Evolutionary conservation across 2,329 filamentous ascomycete genomes (phyloP).

Genomic region (Anthostomella pinea): DNA sequence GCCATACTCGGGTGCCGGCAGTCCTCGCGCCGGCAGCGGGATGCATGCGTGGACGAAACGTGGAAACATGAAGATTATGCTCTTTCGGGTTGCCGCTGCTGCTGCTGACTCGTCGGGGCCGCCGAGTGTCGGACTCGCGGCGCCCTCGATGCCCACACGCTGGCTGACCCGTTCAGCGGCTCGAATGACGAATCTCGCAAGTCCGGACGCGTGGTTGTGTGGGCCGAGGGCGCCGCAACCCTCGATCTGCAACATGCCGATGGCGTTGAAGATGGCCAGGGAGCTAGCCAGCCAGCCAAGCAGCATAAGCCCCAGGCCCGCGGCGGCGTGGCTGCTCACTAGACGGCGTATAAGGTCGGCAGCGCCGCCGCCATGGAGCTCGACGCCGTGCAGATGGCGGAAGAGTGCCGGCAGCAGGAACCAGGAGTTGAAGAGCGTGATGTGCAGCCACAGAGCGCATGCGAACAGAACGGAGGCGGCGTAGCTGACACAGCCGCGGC

Average conservation of each 20-base stretch:
- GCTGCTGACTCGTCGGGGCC: background rate
- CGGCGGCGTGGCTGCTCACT: constrained; percentile 13
- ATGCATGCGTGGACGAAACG: constrained; percentile 3
- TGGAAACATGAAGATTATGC: constrained; percentile 11
- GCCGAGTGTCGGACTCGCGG: background rate
- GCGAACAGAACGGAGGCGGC: constrained; percentile 19
- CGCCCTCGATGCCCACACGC: constrained; percentile 16
- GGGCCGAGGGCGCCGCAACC: constrained; percentile 7
- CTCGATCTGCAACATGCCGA: constrained; percentile 18
- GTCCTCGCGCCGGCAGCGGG: background rate
- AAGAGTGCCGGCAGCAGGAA: constrained; percentile 22
- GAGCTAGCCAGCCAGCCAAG: constrained; percentile 23
- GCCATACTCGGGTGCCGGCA: background rate
- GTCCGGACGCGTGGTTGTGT: constrained; percentile 7
- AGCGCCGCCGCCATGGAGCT: constrained; percentile 2
- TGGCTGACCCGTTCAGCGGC: constrained; percentile 7
- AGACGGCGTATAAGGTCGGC: constrained; percentile 2
- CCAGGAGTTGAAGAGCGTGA: constrained; percentile 22
- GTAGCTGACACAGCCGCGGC: constrained; percentile 14
- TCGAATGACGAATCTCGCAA: constrained; percentile 5
- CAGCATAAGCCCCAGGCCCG: constrained; percentile 17
- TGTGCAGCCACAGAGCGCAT: constrained; percentile 21
- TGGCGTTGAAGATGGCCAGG: constrained; percentile 22
- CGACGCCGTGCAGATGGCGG: constrained; percentile 10
- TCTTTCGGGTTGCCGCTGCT: background rate